Conservation (phyloP, 805 yeast genomes). For the Hermanozyma aechmeae region DNA sequence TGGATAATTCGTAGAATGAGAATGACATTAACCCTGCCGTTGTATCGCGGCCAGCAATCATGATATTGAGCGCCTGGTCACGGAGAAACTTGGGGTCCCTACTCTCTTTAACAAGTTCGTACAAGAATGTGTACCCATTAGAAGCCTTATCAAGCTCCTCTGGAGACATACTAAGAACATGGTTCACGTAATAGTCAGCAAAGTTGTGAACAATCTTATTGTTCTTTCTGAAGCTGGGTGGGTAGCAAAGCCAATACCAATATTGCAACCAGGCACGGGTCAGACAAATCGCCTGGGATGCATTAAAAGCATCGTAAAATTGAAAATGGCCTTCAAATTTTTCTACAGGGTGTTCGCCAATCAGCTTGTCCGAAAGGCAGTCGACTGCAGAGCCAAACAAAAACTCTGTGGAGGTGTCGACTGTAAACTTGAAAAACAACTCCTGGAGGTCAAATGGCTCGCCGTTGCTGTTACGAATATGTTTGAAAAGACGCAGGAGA, state of each 20-base stretch:
- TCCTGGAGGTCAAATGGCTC: constrained; percentile 22
- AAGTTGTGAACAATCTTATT: constrained; percentile 5
- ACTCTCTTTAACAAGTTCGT: constrained; percentile 5
- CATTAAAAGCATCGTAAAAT: constrained; percentile 6
- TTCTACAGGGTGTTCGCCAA: constrained; percentile 2
- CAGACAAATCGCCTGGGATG: constrained; percentile 4
- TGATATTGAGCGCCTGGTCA: constrained; percentile 8
- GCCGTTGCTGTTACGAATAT: constrained; percentile 12
- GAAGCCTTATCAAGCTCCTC: constrained; percentile 4
- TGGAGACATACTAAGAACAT: constrained; percentile 3
- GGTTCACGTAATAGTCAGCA: constrained; percentile 3
- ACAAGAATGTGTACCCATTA: constrained; percentile 5
- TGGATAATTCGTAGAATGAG: constrained; percentile 20
- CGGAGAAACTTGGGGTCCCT: constrained; percentile 5
- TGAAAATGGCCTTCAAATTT: constrained; percentile 4
- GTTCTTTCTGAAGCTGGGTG: constrained; percentile 1
- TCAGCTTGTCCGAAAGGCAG: constrained; percentile 14
- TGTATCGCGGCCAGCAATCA: constrained; percentile 26
- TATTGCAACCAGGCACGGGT: constrained; percentile 6
- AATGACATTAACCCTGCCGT: constrained; percentile 24
- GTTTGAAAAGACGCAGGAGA: constrained; percentile 16
- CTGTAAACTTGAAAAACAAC: constrained; percentile 24
- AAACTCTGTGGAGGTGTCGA: constrained; percentile 34
- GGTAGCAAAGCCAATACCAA: constrained; percentile 2
- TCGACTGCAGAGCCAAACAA: constrained; percentile 30